Conservation (phyloP, 2,329 filamentous ascomycete species). For the Zopfia rhizophila region DNA sequence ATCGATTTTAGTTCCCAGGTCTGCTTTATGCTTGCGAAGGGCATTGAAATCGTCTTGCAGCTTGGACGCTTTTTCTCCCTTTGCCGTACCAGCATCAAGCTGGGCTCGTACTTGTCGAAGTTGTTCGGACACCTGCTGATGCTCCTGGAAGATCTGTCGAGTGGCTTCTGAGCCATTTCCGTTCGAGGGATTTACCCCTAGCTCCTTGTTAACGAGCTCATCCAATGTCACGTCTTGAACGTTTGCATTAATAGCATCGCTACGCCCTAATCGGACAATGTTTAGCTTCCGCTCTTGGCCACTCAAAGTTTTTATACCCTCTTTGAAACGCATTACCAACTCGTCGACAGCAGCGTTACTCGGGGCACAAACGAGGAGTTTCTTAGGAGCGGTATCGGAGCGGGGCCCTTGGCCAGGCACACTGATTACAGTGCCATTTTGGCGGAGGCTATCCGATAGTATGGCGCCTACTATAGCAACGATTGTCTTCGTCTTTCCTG, state of each 20-base stretch:
- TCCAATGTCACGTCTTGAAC: conserved; percentile 94
- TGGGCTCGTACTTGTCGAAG: conserved; percentile 76
- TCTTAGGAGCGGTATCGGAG: conserved; percentile 69
- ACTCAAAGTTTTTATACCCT: conserved; percentile 80
- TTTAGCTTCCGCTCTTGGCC: conserved; percentile 81
- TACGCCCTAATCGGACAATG: conserved; percentile 88
- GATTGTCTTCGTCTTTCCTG: conserved; percentile 98
- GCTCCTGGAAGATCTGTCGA: conserved; percentile 75
- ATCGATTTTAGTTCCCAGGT: conserved; percentile 86
- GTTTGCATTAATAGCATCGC: conserved; percentile 88
- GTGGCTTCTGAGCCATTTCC: conserved; percentile 61
- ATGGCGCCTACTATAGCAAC: conserved; percentile 94
- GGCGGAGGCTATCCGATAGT: conserved; percentile 68
- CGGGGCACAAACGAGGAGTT: conserved; percentile 94
- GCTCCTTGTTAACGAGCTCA: conserved; percentile 81
- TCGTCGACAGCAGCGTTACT: conserved; percentile 99
- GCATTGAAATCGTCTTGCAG: conserved; percentile 82
- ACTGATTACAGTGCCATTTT: conserved; percentile 57
- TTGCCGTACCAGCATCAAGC: conserved; percentile 70
- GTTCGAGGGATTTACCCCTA: conserved; percentile 59
- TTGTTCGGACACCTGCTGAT: conserved; percentile 70
- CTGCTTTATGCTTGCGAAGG: conserved; percentile 78
- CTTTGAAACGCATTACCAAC: conserved; percentile 89
- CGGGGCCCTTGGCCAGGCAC: conserved; percentile 47
- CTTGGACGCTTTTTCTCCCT: conserved; percentile 69